phyloP scores from a whole-genome alignment of 768 basidiomycete genomes.

The Mycena venus region DNA sequence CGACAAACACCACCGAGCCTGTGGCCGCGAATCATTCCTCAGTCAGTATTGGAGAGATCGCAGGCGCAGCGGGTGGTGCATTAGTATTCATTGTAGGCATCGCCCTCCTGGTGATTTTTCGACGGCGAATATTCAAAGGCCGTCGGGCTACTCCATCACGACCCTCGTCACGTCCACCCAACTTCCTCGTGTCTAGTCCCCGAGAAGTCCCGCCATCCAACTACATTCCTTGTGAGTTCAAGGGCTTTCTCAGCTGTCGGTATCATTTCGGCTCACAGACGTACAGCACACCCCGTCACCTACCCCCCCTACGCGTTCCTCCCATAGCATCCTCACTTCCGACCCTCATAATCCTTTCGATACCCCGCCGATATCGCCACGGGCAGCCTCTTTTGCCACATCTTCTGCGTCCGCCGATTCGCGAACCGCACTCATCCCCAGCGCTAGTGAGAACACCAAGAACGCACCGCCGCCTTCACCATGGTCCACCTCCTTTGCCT shows the following conservation, averaged over 20 bases:
- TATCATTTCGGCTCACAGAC: neutral
- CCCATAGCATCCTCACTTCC: neutral
- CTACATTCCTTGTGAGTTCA: constrained; percentile 17
- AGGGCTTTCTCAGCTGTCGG: neutral
- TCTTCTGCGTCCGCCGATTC: constrained; percentile 15
- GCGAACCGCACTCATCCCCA: neutral
- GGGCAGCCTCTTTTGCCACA: constrained; percentile 2
- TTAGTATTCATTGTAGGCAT: constrained; percentile 20
- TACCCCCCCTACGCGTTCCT: constrained; percentile 23
- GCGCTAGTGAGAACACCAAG: neutral
- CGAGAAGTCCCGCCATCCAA: neutral
- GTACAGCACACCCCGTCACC: constrained; percentile 1
- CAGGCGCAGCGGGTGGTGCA: constrained; percentile 4
- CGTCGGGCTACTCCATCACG: constrained; percentile 4
- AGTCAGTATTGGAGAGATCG: constrained; percentile 10
- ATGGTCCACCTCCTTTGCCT: constrained; percentile 13
- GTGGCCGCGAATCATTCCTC: neutral
- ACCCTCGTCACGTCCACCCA: constrained; percentile 7
- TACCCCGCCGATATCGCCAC: constrained; percentile 29
- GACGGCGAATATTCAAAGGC: constrained; percentile 21
- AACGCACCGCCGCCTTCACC: neutral
- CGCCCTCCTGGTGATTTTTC: constrained; percentile 26
- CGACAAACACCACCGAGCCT: constrained; percentile 6
- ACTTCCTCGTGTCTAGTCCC: neutral
- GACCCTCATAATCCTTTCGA: constrained; percentile 13